These are phyloP conservation scores for Panus rudis DNA, from an alignment of 768 basidiomycete species.

Conservation along the genomic window DNA sequence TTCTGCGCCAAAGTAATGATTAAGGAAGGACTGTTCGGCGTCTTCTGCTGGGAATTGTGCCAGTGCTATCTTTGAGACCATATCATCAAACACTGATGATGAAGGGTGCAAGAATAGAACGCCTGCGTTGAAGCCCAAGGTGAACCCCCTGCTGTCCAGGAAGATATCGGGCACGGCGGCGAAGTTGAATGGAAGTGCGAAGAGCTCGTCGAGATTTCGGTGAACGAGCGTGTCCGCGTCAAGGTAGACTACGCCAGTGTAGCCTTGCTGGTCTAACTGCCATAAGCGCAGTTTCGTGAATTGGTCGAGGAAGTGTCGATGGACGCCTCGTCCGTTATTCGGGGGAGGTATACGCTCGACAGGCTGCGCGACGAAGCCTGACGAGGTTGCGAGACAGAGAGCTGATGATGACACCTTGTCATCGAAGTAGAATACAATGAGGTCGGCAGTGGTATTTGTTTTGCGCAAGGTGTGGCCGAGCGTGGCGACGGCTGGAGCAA, in stretches of 20 bases:
- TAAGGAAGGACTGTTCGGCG: slow-evolving; percentile 37
- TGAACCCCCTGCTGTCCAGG: slow-evolving; percentile 25
- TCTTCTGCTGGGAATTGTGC: slow-evolving; percentile 26
- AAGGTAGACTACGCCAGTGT: slow-evolving; percentile 31
- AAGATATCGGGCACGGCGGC: slow-evolving; percentile 37
- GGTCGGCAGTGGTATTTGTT: slow-evolving; percentile 26
- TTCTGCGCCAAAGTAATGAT: slow-evolving; percentile 31
- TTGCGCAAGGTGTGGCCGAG: slow-evolving; percentile 26
- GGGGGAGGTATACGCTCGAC: slow-evolving; percentile 34
- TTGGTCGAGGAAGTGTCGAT: slow-evolving; percentile 32
- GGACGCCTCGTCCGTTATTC: slow-evolving; percentile 27
- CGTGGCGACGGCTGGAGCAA: slow-evolving; percentile 24
- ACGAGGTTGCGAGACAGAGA: slow-evolving; percentile 31
- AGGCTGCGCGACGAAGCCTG: slow-evolving; percentile 32
- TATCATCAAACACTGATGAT: slow-evolving; percentile 21
- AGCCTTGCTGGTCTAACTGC: slow-evolving; percentile 27
- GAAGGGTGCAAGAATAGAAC: slow-evolving; percentile 30
- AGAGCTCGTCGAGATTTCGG: slow-evolving; percentile 39
- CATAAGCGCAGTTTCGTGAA: slow-evolving; percentile 39
- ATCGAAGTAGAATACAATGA: slow-evolving; percentile 26
- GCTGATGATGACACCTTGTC: slow-evolving; percentile 31
- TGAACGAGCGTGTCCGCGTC: slow-evolving; percentile 38
- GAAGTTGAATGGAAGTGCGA: slow-evolving; percentile 32
- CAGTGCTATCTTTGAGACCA: slow-evolving; percentile 22
- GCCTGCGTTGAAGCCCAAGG: slow-evolving; percentile 33